Percentiles rank a stretch among this genome's conserved stretches.
Conservation (phyloP, 352 stramenopile species). For the Lagenidium giganteum region DNA sequence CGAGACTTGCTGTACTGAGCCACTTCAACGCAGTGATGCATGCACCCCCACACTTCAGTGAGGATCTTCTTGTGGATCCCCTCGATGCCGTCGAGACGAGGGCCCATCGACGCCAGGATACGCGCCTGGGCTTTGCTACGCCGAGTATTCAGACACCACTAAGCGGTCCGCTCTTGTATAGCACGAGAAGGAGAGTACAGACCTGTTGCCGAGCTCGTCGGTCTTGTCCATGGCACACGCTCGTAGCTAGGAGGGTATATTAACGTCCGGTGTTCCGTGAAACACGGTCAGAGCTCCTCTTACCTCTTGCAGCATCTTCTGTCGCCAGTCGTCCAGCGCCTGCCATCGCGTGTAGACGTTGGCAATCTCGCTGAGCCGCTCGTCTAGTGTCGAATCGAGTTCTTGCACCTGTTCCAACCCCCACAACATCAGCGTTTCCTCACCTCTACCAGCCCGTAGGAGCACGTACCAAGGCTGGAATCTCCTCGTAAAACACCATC, state of each 20-base stretch:
- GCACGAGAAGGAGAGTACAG: neutral
- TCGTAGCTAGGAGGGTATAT: constrained; percentile 55
- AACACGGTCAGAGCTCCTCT: neutral
- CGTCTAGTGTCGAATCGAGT: constrained; percentile 37
- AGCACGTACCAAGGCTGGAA: constrained; percentile 44
- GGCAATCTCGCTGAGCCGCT: constrained; percentile 42
- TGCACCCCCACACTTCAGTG: constrained; percentile 71
- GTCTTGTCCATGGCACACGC: constrained; percentile 49
- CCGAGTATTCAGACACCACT: neutral
- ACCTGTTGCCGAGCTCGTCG: constrained; percentile 74
- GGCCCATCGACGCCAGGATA: constrained; percentile 63
- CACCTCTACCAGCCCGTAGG: neutral
- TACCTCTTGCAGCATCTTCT: constrained; percentile 81
- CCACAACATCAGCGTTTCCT: neutral
- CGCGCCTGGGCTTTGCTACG: constrained; percentile 59
- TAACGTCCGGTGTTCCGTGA: neutral
- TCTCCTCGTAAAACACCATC: constrained; percentile 80
- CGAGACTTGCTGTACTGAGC: constrained; percentile 69
- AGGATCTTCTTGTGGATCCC: constrained; percentile 53
- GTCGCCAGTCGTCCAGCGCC: constrained; percentile 71
- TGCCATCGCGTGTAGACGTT: constrained; percentile 68
- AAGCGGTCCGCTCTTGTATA: neutral
- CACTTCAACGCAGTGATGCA: constrained; percentile 82
- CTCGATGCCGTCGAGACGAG: constrained; percentile 59
- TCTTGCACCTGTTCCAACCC: constrained; percentile 18